A percentile compares a stretch with the other conserved stretches of the same genome.
Evolutionary conservation across 2,329 filamentous ascomycete species (phyloP).

Genomic region (Epichloe sylvatica): DNA sequence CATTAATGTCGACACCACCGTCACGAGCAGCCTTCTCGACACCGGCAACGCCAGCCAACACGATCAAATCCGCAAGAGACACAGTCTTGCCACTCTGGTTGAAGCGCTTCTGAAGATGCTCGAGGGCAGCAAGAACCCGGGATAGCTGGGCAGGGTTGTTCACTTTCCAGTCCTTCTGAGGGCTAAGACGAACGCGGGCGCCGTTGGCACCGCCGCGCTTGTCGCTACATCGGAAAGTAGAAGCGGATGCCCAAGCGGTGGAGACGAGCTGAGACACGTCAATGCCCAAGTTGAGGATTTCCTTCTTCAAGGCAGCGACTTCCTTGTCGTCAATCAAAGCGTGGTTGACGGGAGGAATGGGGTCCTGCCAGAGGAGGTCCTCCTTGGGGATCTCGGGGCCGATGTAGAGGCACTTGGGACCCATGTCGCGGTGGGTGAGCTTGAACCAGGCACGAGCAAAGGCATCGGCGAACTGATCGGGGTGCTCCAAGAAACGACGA

Average conservation of each 20-base stretch:
- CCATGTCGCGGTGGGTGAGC: slow-evolving; percentile 68
- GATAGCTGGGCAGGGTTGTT: slow-evolving; percentile 58
- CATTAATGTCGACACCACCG: slow-evolving; percentile 34
- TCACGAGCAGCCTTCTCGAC: slow-evolving; percentile 54
- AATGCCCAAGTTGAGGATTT: slow-evolving; percentile 50
- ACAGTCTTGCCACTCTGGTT: slow-evolving; percentile 56
- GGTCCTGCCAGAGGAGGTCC: slow-evolving; percentile 61
- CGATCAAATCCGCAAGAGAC: slow-evolving; percentile 66
- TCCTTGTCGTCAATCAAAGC: slow-evolving; percentile 49
- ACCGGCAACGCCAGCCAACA: slow-evolving; percentile 56
- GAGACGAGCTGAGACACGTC: slow-evolving; percentile 47
- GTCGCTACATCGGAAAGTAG: slow-evolving; percentile 60
- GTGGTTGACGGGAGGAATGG: slow-evolving; percentile 46
- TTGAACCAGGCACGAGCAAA: slow-evolving; percentile 73
- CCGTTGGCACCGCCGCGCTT: slow-evolving; percentile 76
- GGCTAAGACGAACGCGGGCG: slow-evolving; percentile 59
- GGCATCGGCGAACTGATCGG: slow-evolving; percentile 52
- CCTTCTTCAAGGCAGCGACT: slow-evolving; percentile 50
- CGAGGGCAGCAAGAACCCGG: slow-evolving; percentile 46
- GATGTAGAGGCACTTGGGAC: slow-evolving; percentile 54
- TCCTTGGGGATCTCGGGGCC: slow-evolving; percentile 62
- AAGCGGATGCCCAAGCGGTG: slow-evolving; percentile 55
- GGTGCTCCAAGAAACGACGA: slow-evolving; percentile 53
- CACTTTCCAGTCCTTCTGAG: slow-evolving; percentile 57
- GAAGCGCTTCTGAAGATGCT: slow-evolving; percentile 53